Percentiles rank a stretch among this genome's conserved stretches.
Conservation (phyloP, 257 asterid genomes). For the Solanum virginianum region DNA sequence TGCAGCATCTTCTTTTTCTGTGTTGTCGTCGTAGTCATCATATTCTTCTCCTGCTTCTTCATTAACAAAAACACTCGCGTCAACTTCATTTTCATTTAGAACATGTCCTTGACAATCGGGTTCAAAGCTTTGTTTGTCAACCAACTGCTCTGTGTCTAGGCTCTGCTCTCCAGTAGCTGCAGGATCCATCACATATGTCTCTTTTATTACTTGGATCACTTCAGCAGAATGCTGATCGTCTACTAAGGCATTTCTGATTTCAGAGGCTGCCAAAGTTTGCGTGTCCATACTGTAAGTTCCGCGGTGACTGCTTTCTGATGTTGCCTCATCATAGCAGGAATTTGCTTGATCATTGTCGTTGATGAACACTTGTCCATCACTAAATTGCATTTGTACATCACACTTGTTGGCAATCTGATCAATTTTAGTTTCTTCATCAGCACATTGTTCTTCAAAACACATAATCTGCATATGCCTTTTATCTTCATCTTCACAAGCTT, state of each 20-base stretch:
- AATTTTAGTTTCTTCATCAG: not conserved
- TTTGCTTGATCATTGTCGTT: not conserved
- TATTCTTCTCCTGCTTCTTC: constrained; percentile 1
- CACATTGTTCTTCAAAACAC: not conserved
- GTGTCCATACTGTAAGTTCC: not conserved
- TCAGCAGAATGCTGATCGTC: not conserved
- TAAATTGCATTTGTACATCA: not conserved
- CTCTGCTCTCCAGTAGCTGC: not conserved
- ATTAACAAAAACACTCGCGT: not conserved
- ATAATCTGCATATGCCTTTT: not conserved
- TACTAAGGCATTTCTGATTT: not conserved
- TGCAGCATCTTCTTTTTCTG: constrained; percentile 2
- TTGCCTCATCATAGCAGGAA: not conserved
- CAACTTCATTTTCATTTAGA: not conserved
- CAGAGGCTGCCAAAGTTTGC: constrained; percentile 6
- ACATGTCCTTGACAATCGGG: not conserved
- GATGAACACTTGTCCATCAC: not conserved
- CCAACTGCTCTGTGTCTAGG: not conserved
- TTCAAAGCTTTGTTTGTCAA: not conserved
- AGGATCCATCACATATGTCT: not conserved
- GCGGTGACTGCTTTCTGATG: not conserved
- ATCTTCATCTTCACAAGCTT: not conserved
- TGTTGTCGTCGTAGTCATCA: not conserved
- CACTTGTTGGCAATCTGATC: not conserved
- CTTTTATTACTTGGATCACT: not conserved